These are phyloP conservation scores for Trichoderma sp. DNA, from an alignment of 2,329 filamentous ascomycete species.

Conservation along the genomic window DNA sequence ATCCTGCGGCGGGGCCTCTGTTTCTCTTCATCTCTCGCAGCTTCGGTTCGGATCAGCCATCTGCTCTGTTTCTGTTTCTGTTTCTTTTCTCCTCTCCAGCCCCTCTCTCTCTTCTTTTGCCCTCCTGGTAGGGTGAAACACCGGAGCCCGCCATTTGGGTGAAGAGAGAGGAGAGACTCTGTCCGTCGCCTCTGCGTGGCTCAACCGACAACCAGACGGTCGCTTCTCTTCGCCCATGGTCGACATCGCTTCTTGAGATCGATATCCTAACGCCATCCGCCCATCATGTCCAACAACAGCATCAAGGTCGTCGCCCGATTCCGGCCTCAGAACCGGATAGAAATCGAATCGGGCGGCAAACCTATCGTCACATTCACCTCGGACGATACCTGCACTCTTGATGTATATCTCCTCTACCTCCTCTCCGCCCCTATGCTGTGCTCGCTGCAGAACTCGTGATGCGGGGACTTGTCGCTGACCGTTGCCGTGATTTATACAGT, in stretches of 20 bases:
- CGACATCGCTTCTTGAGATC: slow-evolving; percentile 24
- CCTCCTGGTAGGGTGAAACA: neutral
- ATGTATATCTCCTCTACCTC: slow-evolving; percentile 53
- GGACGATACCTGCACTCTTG: slow-evolving; percentile 82
- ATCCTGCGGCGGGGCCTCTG: neutral
- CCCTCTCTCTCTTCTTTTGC: slow-evolving; percentile 1
- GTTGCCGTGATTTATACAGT: slow-evolving; percentile 55
- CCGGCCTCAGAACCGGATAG: slow-evolving; percentile 92
- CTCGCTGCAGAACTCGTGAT: neutral
- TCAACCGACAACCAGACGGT: neutral
- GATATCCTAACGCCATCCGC: slow-evolving; percentile 22
- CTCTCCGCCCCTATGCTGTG: neutral
- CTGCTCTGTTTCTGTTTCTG: neutral
- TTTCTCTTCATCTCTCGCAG: neutral
- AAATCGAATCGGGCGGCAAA: slow-evolving; percentile 84
- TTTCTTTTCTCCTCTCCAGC: neutral
- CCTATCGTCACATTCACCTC: slow-evolving; percentile 86
- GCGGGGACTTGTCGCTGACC: neutral
- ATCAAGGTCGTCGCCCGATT: slow-evolving; percentile 96
- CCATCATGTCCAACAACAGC: slow-evolving; percentile 59
- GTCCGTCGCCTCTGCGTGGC: slow-evolving; percentile 16
- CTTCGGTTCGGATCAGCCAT: neutral
- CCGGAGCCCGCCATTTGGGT: slow-evolving; percentile 19
- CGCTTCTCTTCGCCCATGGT: slow-evolving; percentile 26
- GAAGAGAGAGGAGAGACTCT: slow-evolving; percentile 11